Evolutionary conservation across 192 early-diverging fungal species (phyloP).

Genomic region (Chytriomyces sp.): DNA sequence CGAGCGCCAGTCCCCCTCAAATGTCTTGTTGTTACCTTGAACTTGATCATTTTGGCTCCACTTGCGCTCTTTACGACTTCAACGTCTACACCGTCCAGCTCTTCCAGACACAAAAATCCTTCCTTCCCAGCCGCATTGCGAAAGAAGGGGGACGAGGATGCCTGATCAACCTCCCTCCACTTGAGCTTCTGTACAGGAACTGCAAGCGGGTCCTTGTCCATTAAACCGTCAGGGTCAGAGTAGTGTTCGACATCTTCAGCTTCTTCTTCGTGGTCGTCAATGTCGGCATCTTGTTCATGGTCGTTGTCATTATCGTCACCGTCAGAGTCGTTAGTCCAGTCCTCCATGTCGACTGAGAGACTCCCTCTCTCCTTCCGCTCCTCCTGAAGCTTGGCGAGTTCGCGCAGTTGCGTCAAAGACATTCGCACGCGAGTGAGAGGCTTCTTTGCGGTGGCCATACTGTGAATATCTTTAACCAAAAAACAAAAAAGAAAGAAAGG

Average conservation of each 20-base stretch:
- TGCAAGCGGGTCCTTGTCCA: not conserved
- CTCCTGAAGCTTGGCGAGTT: not conserved
- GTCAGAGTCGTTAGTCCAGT: not conserved
- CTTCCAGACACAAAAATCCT: slow-evolving; percentile 83
- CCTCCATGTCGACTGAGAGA: not conserved
- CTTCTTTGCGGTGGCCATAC: not conserved
- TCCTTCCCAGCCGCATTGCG: slow-evolving; percentile 38
- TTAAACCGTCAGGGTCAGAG: not conserved
- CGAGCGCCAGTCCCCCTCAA: not conserved
- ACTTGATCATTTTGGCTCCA: slow-evolving; percentile 73
- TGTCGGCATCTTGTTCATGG: not conserved
- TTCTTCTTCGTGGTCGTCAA: not conserved
- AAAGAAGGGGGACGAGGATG: not conserved
- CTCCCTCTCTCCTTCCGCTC: not conserved
- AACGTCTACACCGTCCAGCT: slow-evolving; percentile 83
- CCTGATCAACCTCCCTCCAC: slow-evolving; percentile 3
- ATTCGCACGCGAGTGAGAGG: not conserved
- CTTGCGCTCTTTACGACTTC: slow-evolving; percentile 66
- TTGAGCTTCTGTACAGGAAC: slow-evolving; percentile 4
- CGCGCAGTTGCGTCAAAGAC: not conserved
- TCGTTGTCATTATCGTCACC: not conserved
- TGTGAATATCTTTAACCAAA: not conserved
- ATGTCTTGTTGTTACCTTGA: slow-evolving; percentile 58
- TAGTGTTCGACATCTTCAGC: not conserved
- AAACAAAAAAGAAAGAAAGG: slow-evolving; percentile 4